phyloP scores from a whole-genome alignment of 2,329 filamentous ascomycete genomes.

The Fusarium dlaminii region DNA sequence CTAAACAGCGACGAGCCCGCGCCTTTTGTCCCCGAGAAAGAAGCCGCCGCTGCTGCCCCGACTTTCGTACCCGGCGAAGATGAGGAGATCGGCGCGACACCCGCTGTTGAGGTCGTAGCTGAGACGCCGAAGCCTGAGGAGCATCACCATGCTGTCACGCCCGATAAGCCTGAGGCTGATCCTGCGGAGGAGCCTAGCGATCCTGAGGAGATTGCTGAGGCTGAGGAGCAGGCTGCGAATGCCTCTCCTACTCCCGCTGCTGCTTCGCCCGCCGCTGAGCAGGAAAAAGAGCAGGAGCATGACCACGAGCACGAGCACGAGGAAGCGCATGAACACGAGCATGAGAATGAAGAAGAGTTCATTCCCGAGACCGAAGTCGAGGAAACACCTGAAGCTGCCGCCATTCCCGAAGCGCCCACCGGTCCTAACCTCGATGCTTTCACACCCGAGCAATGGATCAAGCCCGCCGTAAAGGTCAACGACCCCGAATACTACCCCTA shows the following conservation, averaged over 20 bases:
- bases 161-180: background rate
- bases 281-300: background rate
- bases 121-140: background rate
- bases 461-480: slow-evolving; percentile 36
- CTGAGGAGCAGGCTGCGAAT: background rate
- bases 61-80: slow-evolving; percentile 17
- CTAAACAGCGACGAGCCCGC: slow-evolving; percentile 8
- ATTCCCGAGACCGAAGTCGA: background rate
- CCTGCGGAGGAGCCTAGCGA: slow-evolving; percentile 11
- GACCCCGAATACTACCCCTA: slow-evolving; percentile 42
- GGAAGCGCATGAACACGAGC: background rate
- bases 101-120: background rate
- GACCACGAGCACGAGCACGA: background rate
- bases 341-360: background rate
- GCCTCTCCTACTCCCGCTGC: background rate
- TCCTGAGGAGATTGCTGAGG: slow-evolving; percentile 11
- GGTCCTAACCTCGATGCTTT: slow-evolving; percentile 10
- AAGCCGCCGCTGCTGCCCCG: slow-evolving; percentile 7
- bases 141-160: background rate
- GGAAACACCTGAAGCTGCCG: slow-evolving; percentile 8
- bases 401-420: background rate
- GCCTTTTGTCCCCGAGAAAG: slow-evolving; percentile 21
- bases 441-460: slow-evolving; percentile 21
- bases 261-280: background rate
- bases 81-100: background rate